Conservation (phyloP, 2,329 filamentous ascomycete genomes). For the Aspergillus fumigatus region DNA sequence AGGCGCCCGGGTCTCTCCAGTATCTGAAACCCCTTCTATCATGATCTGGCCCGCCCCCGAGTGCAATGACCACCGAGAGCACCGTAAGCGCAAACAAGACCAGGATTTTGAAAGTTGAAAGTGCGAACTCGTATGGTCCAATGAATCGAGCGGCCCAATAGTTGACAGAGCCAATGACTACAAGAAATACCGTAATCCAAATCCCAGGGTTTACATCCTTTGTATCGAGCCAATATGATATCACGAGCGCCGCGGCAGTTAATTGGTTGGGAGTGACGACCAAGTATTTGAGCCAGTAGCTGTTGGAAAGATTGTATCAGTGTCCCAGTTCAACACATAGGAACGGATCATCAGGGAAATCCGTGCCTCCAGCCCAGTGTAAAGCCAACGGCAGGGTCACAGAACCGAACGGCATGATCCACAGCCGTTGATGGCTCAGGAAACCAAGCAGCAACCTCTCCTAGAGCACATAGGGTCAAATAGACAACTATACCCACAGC, state of each 20-base stretch:
- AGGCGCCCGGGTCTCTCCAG: conserved; percentile 58
- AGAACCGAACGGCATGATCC: conserved; percentile 72
- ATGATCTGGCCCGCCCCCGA: conserved; percentile 59
- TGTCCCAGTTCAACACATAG: not conserved
- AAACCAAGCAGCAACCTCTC: conserved; percentile 77
- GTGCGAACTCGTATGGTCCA: conserved; percentile 57
- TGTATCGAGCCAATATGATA: conserved; percentile 67
- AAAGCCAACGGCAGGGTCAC: conserved; percentile 74
- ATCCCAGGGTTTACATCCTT: conserved; percentile 68
- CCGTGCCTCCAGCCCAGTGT: conserved; percentile 64
- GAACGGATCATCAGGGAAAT: not conserved
- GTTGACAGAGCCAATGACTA: conserved; percentile 60
- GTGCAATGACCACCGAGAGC: conserved; percentile 58
- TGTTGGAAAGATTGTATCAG: conserved; percentile 15
- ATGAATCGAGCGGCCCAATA: conserved; percentile 64
- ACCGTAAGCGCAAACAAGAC: conserved; percentile 62
- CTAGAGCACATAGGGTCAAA: conserved; percentile 70
- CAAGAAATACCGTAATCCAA: conserved; percentile 67
- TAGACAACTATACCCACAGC: conserved; percentile 56
- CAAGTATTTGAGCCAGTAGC: conserved; percentile 68
- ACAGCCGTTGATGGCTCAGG: conserved; percentile 72
- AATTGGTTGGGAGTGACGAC: conserved; percentile 81
- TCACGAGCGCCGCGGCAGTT: conserved; percentile 69
- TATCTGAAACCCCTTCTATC: conserved; percentile 61
- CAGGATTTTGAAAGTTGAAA: conserved; percentile 61